Evolutionary conservation across 192 early-diverging fungal species (phyloP), one percentile per base, ranked within the genome.

Genomic region (Coemansia reversa): DNA sequence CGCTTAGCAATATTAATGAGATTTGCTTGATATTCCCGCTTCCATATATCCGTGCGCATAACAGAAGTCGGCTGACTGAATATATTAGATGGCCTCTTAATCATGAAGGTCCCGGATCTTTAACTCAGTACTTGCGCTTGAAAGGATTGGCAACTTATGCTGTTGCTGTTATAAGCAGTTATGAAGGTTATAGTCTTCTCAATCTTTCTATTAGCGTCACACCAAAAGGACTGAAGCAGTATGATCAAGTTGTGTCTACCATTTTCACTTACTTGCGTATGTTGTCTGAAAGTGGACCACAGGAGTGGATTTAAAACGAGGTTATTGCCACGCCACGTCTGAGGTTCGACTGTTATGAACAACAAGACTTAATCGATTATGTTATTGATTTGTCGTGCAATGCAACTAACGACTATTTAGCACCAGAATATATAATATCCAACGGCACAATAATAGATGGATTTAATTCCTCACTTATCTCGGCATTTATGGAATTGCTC

Each of bases 41-140:
- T 66, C 90, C 92, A 3, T 90, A 94, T 57, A 81, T 86, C 54
- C 72, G 78, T 48, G 79, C 84, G 5, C 53, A 63, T 33, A 86
- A 81, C 54, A 35, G 70, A 63, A 45, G 50, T 2, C 58, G 87
- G 58, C 86, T 12, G 16, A 16, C 14, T 45, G 12, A 3, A 45
- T 45, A 45, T 16, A 45, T 45, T 45, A 45, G 14, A 4, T 89
- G 90, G 59, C 76, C 95, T 20, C 86, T 98, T 63, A 90, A 90
- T 0, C 88, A 93, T 65, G 93, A 95, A 62, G 88, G 88, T 25
- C 69, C 72, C 14, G 95, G 95, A 5, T 95, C 93, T 2, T 73
- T 98, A 58, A 73, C 93, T 14, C 87, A 89, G 1, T 71, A 91
- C 29, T 71, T 98, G 30, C 93, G 94, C 67, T 81, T 88, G 45